phyloP scores from a whole-genome alignment of 1,139 yeast genomes.

The Geotrichum carabidarum region DNA sequence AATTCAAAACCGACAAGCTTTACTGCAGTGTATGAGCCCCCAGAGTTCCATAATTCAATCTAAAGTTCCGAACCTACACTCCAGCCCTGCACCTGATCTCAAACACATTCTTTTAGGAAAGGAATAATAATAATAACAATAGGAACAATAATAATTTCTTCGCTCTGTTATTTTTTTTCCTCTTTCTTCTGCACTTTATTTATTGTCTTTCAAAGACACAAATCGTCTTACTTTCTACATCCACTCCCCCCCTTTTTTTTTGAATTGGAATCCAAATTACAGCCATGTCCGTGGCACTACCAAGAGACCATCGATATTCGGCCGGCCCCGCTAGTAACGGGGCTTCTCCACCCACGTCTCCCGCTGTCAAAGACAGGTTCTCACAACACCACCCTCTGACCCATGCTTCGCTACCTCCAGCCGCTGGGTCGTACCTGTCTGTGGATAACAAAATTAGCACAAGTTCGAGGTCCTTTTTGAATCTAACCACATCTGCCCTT shows the following conservation, averaged over 20 bases:
- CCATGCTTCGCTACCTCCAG: slow-evolving; percentile 8
- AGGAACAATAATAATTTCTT: neutral
- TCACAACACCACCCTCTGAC: neutral
- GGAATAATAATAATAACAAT: too few relatives aligned
- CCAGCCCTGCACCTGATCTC: too few relatives aligned
- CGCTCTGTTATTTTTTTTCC: neutral
- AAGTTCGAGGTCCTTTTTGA: slow-evolving; percentile 24
- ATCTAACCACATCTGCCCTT: slow-evolving; percentile 33
- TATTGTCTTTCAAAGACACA: neutral
- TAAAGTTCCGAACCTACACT: too few relatives aligned
- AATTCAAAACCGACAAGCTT: too few relatives aligned
- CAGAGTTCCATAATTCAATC: too few relatives aligned
- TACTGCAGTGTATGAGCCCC: too few relatives aligned
- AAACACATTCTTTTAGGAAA: too few relatives aligned
- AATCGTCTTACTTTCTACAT: neutral
- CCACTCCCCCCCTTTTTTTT: neutral
- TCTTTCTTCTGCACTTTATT: neutral
- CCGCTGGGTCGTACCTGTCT: neutral
- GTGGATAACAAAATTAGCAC: neutral
- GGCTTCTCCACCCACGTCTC: neutral
- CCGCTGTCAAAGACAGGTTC: neutral
- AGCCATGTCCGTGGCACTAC: slow-evolving; percentile 17
- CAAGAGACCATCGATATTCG: neutral
- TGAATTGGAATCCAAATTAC: neutral
- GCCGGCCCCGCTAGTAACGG: too few relatives aligned